These are phyloP conservation scores for Zymoseptoria passerinii DNA, from an alignment of 2,329 filamentous ascomycete species.

Conservation along the genomic window DNA sequence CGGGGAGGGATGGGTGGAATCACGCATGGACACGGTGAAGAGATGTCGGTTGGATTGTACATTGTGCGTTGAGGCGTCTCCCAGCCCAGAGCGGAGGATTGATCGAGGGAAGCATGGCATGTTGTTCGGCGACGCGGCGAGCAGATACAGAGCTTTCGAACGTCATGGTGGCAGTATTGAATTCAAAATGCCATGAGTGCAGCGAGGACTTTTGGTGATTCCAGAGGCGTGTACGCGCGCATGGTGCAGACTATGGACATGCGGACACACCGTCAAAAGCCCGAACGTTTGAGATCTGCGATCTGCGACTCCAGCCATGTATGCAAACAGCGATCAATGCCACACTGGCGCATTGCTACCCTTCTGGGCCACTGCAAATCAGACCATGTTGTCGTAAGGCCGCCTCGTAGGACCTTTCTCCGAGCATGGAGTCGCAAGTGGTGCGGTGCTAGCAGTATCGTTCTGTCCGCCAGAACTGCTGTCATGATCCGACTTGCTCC, in stretches of 20 bases:
- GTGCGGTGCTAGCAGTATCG: not conserved
- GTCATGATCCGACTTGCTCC: not conserved
- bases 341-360: not conserved
- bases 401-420: not conserved
- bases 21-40: conserved; percentile 64
- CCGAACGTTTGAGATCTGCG: too few species aligned
- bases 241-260: not conserved
- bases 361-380: not conserved
- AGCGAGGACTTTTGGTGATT: not conserved
- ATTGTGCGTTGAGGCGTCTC: not conserved
- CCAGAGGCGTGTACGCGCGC: not conserved
- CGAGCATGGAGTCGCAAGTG: too few species aligned
- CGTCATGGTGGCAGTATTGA: not conserved
- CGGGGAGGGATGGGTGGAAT: conserved; percentile 76
- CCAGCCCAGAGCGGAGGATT: not conserved
- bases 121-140: not conserved
- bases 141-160: not conserved
- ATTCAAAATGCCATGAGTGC: too few species aligned
- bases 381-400: not conserved
- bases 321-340: not conserved
- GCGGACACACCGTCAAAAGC: too few species aligned
- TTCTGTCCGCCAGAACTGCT: not conserved
- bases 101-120: not conserved
- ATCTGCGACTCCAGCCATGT: too few species aligned
- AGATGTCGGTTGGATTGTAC: not conserved